Conservation (phyloP, 192 early-diverging fungal species). For the Podila epicladia region DNA sequence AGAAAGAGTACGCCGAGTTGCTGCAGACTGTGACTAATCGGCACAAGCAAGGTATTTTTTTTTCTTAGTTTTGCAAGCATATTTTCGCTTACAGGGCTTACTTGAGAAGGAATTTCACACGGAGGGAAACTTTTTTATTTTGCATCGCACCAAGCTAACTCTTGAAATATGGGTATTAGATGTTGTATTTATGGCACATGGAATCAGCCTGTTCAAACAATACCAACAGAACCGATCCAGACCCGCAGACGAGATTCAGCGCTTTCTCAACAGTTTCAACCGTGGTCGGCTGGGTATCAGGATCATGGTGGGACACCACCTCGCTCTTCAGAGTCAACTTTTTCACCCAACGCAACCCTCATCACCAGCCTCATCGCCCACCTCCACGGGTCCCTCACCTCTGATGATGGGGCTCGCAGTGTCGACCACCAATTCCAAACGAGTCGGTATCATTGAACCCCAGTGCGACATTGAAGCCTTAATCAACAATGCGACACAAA, state of each 20-base stretch:
- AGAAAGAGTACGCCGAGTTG: slow-evolving; percentile 39
- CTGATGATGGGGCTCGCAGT: neutral
- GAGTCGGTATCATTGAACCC: slow-evolving; percentile 45
- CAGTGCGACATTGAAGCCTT: slow-evolving; percentile 46
- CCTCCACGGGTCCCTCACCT: neutral
- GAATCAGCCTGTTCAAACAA: slow-evolving; percentile 42
- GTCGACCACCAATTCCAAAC: slow-evolving; percentile 28
- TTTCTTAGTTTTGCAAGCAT: slow-evolving; percentile 1
- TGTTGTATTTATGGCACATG: slow-evolving; percentile 44
- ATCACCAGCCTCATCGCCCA: neutral
- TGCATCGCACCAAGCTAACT: no score
- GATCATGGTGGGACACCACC: slow-evolving; percentile 48
- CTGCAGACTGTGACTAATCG: slow-evolving; percentile 42
- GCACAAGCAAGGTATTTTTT: slow-evolving; percentile 44
- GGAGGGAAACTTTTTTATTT: neutral
- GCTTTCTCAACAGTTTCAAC: slow-evolving; percentile 42
- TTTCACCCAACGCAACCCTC: slow-evolving; percentile 2
- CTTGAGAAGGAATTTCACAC: neutral
- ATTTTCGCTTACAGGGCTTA: slow-evolving; percentile 3
- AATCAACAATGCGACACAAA: slow-evolving; percentile 36
- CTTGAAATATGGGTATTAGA: slow-evolving; percentile 1
- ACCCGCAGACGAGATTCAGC: slow-evolving; percentile 35
- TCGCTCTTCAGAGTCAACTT: slow-evolving; percentile 38
- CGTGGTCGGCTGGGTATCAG: slow-evolving; percentile 42
- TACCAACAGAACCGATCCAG: slow-evolving; percentile 26